Evolutionary conservation across 331 rosid genomes (phyloP).

Genomic region (Malus hybrid): DNA sequence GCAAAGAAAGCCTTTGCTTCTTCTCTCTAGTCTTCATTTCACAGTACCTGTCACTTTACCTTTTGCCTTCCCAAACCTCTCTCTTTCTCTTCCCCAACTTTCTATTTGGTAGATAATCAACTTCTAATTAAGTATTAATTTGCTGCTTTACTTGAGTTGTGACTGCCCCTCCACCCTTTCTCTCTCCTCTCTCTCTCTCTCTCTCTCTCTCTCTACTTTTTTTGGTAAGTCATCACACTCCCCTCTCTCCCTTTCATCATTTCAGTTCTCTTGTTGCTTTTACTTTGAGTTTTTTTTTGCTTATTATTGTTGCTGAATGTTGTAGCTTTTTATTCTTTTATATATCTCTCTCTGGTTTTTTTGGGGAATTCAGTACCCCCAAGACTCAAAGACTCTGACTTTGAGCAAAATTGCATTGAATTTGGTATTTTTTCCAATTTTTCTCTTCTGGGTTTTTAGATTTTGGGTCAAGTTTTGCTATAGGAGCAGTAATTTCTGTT

Average conservation of each 20-base stretch:
- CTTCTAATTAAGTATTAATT: background rate
- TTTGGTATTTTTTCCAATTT: background rate
- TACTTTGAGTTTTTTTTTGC: constrained; percentile 24
- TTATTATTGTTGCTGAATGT: constrained; percentile 36
- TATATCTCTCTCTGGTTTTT: constrained; percentile 13
- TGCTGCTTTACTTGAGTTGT: background rate
- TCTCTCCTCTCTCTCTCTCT: no score
- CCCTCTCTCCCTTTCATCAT: constrained; percentile 9
- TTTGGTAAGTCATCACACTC: constrained; percentile 23
- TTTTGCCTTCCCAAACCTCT: constrained; percentile 1
- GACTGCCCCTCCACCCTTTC: background rate
- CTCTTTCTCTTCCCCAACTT: background rate
- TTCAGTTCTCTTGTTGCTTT: constrained; percentile 20
- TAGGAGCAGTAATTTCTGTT: constrained; percentile 5
- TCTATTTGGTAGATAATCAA: constrained; percentile 24
- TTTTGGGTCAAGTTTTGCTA: constrained; percentile 21
- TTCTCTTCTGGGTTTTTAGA: constrained; percentile 11
- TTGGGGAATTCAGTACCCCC: constrained; percentile 14
- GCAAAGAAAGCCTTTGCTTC: constrained; percentile 41
- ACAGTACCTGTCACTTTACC: constrained; percentile 11
- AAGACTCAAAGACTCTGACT: constrained; percentile 12
- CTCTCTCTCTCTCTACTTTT: background rate
- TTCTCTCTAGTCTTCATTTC: constrained; percentile 17
- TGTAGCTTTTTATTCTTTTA: constrained; percentile 35
- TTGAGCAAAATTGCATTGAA: constrained; percentile 13